Percentiles rank a stretch among this genome's conserved stretches.
These are phyloP conservation scores for Colletotrichum endophyticum DNA, from an alignment of 2,329 filamentous ascomycete genomes.

Conservation along the genomic window DNA sequence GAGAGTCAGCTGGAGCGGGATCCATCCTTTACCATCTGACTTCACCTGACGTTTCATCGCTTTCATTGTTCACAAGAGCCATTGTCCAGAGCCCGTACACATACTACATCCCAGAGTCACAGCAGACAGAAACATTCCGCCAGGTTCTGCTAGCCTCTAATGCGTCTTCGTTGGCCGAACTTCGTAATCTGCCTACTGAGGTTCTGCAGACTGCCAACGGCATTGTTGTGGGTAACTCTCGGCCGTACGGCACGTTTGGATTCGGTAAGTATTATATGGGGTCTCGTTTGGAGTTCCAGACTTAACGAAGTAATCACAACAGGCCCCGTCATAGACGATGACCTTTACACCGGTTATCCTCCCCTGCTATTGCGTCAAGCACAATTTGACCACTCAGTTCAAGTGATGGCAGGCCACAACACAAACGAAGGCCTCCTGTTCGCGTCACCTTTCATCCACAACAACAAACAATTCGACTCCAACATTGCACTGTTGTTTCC, in stretches of 20 bases:
- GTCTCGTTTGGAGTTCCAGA: background rate
- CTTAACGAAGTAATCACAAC: background rate
- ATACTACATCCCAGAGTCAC: background rate
- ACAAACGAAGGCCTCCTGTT: background rate
- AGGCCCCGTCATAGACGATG: background rate
- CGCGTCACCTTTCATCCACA: background rate
- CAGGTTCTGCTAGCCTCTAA: background rate
- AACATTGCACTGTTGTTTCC: background rate
- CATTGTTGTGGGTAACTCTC: background rate
- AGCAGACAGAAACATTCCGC: background rate
- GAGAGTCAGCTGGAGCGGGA: background rate
- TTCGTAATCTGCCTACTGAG: background rate
- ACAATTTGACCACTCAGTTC: background rate
- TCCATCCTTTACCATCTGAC: background rate
- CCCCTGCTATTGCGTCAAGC: background rate
- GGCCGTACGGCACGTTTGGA: background rate
- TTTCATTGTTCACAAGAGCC: background rate
- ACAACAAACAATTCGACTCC: background rate
- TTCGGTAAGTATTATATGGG: background rate
- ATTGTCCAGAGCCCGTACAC: background rate
- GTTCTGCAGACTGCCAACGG: background rate
- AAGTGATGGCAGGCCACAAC: background rate
- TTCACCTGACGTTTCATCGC: background rate
- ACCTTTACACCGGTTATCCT: background rate
- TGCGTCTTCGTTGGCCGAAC: background rate